Evolutionary conservation across 2,329 filamentous ascomycete genomes (phyloP).

Genomic region (Incumbomyces delicatus): DNA sequence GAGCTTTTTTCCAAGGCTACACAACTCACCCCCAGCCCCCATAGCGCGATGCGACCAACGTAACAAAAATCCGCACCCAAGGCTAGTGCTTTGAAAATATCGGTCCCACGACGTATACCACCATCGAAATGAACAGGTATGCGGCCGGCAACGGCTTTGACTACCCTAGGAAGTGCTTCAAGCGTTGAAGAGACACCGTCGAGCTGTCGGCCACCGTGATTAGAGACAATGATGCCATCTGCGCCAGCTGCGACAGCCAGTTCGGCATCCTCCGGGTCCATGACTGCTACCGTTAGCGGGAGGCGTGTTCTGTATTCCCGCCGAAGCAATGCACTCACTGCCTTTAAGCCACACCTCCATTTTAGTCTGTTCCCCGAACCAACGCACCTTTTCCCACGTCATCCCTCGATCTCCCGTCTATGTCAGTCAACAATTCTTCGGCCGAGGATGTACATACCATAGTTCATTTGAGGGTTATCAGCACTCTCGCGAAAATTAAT

Average conservation of each 20-base stretch:
- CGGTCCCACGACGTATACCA: constrained; percentile 25
- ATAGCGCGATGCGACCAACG: constrained; percentile 25
- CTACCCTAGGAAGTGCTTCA: constrained; percentile 25
- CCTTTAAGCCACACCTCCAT: constrained; percentile 16
- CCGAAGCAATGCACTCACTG: constrained; percentile 16
- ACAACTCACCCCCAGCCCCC: constrained; percentile 24
- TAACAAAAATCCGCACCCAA: constrained; percentile 26
- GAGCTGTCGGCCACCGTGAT: constrained; percentile 31
- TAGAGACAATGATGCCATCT: constrained; percentile 31
- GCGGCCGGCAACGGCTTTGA: constrained; percentile 19
- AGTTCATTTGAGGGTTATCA: not conserved
- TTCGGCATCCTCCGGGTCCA: constrained; percentile 27
- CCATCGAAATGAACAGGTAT: constrained; percentile 32
- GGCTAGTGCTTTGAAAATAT: constrained; percentile 29
- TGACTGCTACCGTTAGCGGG: too few relatives aligned
- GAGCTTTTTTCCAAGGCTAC: too few relatives aligned
- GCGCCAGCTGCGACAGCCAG: constrained; percentile 27
- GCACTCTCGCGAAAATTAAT: not conserved
- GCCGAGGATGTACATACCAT: not conserved
- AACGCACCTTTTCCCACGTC: constrained; percentile 15
- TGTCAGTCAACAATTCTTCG: constrained; percentile 36
- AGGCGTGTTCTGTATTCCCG: constrained; percentile 4
- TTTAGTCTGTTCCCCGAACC: constrained; percentile 9
- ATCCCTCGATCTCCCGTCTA: constrained; percentile 28
- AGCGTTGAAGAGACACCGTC: constrained; percentile 29